Base-by-base conservation (phyloP, 129 eudicot species). In the Mikania micrantha region DNA sequence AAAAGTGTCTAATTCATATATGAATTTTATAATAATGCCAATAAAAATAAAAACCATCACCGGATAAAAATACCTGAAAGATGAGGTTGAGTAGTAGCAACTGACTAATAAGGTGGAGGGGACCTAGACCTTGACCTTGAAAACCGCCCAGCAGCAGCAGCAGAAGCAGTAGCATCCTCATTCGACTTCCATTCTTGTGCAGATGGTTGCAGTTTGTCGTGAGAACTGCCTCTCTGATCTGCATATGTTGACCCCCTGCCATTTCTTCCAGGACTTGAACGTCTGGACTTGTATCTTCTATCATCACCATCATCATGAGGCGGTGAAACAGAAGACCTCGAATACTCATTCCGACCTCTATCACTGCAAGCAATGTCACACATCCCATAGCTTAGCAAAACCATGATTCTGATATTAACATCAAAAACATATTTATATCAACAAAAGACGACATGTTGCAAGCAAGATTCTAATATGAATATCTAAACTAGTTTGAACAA, bases 321-420 rank as follows among this genome's bases (percentile, higher is more conserved):
- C 63, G 85, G 85, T 25, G 85, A 77, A 22, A 20, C 21, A 45
- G 85, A 81, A 17, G 82, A 70, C 34, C 85, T 72, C 10, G 85
- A 66, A 57, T 36, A 50, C 5, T 73, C 27, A 52, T 66, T 82
- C 67, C 79, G 67, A 72, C 74, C 82, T 73, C 85, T 71, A 40
- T 59, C 41, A 38, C 68, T 64, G 68, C 82, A 59, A 19, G 28
- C 67, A 41, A 29, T 34, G 56, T 38, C 72, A 59, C n/a, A n/a
- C 28, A 71, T 13, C 62, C 54, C 65, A 49, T 66, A 35, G 57
- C 28, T 63, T 20, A 66, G 28, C 52, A 17, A 67, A 20, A 63
- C 72, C 2, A 53, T 56, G 11, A 27, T 48, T 69, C 44, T 20
- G 58, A 8, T 32, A 69, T 12, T 3, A 54, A n/a, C 38, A 65